Evolutionary conservation across 1,284 basidiomycete species (phyloP), one percentile per base, ranked within the genome.

Genomic region (Puccinia coronata): DNA sequence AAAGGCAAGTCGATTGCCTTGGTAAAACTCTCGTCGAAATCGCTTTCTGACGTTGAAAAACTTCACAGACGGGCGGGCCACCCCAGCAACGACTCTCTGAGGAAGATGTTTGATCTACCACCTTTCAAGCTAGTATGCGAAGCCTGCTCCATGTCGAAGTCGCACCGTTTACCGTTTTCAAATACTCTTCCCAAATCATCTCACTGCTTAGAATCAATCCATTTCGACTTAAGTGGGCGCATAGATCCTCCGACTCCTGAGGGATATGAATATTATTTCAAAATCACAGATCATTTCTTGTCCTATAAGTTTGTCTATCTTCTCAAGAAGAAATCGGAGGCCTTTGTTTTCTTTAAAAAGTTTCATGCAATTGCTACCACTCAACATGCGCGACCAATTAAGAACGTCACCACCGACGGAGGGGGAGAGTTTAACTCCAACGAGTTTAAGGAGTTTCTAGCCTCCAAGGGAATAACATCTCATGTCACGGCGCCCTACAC

Each of bases 331-430:
- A 77, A 77, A 51, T 77, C 74, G 4, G 74, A 77, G n/a, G 57
- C 55, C 23, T 67, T 77, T 77, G n/a, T 39, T 25, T 49, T 11
- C 12, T 79, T 79, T 55, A 6, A 20, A 11, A n/a, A 36, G 23
- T 79, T 53, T 51, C 41, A 51, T 36, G 4, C 9, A 1, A 1
- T 23, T 6, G 41, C 83, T 11, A 83, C 86, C 69, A 84, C 82
- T 25, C 74, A 82, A 25, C 82, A 83, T 23, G 84, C 83, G 0
- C 9, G 20, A 23, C 83, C 77, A 39, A 84, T 89, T 73, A 86
- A 85, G 72, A 86, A 80, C 9, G n/a, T 87, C 3, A 82, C 85
- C 1, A 82, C 83, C 82, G 86, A 88, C 83, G 85, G 86, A 39
- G 86, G 86, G 25, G 84, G 84, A 16, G 43, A 47, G 43, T 47